phyloP scores from a whole-genome alignment of 306 rosid species.

The Sicyos edulis region DNA sequence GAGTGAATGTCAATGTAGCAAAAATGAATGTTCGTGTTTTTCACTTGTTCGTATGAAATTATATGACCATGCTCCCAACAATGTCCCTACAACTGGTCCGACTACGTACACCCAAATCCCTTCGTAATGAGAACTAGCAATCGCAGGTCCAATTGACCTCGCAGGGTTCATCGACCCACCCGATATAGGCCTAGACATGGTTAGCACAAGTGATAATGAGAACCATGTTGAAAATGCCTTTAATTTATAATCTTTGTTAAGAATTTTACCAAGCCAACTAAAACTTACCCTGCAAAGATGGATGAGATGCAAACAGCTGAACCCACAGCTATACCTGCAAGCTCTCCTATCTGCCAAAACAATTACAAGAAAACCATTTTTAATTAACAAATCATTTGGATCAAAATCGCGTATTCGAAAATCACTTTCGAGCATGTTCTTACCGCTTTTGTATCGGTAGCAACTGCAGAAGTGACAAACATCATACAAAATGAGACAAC shows the following conservation, averaged over 20 bases:
- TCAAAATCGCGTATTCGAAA: too few species aligned
- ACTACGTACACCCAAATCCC: constrained; percentile 63
- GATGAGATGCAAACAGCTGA: constrained; percentile 68
- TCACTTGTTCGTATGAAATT: constrained; percentile 39
- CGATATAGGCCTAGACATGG: constrained; percentile 56
- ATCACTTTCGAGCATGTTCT: background rate
- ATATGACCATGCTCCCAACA: constrained; percentile 61
- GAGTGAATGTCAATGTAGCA: constrained; percentile 28
- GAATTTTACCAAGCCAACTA: background rate
- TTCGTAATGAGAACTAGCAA: constrained; percentile 47
- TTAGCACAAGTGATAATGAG: background rate
- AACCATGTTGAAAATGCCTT: background rate
- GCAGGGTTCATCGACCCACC: constrained; percentile 97
- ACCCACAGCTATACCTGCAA: constrained; percentile 81
- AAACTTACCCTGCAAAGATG: constrained; percentile 74
- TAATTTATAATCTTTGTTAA: background rate
- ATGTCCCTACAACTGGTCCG: constrained; percentile 65
- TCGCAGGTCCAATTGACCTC: constrained; percentile 80
- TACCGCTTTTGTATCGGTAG: constrained; percentile 76
- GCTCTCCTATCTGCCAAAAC: constrained; percentile 43
- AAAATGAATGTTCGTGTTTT: constrained; percentile 18
- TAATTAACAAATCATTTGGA: background rate
- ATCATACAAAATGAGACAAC: constrained; percentile 65
- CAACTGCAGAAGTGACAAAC: constrained; percentile 61
- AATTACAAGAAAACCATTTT: background rate